Base-by-base conservation (phyloP, 768 basidiomycete species). In the Postia placenta region DNA sequence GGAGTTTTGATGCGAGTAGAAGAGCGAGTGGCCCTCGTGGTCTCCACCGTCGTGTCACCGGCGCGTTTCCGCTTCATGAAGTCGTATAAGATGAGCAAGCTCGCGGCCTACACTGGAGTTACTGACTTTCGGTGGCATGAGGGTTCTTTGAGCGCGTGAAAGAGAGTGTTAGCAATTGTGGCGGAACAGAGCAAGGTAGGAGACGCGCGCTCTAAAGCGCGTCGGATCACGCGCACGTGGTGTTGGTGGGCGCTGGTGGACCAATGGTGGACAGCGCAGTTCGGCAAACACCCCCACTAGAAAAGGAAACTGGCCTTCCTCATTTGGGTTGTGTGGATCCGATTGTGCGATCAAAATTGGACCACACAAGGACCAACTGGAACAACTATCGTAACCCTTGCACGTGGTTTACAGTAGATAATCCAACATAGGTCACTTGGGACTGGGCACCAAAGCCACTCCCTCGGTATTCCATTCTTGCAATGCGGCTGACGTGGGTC, bases 51-150 rank as follows among this genome's bases (percentile, higher is more conserved):
- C 1, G 44, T 27, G 23, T 56, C 61, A 23, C 56, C 59, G 20
- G 65, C 64, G 64, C 76, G 80, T 70, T 85, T 87, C 55, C 84
- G 71, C 85, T 5, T 17, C 20, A 9, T 26, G 30, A 15, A 7
- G 15, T 7, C 30, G 19, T 20, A 35, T 23, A 19, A 14, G 37
- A 19, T 3, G n/a, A 14, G n/a, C n/a, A n/a, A n/a, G 9, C 23
- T 19, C 19, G 23, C 4, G 12, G 35, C 9, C n/a, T n/a, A n/a
- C n/a, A n/a, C n/a, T n/a, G n/a, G n/a, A n/a, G n/a, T n/a, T 33
- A 6, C 60, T 36, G 49, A 64, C 58, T 46, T 58, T 60, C 27
- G 65, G 56, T 37, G 62, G 48, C 60, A 64, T 62, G 5, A 5
- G 5, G 11, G 11, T 22, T 5, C 5, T 12, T 20, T 5, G 7